A percentile compares a stretch with the other conserved stretches of the same genome.
Evolutionary conservation across 202 grass and related monocot species (phyloP).

Genomic region (Elaeis oleifera): DNA sequence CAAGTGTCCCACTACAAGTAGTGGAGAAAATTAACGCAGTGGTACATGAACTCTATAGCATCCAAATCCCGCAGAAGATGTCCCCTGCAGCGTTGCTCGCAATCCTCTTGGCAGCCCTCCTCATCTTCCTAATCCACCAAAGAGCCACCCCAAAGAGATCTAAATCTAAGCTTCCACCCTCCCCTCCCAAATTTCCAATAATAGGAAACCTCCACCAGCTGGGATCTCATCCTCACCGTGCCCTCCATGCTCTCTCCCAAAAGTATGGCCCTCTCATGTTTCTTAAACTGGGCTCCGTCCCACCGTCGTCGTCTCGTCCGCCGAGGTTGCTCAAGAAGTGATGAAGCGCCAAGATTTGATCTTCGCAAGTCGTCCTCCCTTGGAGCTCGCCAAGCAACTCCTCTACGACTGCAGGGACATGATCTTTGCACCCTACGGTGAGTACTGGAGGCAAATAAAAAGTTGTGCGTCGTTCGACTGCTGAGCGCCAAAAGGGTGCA

Average conservation of each 20-base stretch:
- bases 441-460: background rate
- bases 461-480: background rate
- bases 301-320: slow-evolving; percentile 2
- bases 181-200: slow-evolving; percentile 4
- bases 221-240: background rate
- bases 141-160: background rate
- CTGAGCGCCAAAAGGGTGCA: background rate
- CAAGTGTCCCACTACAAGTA: no score
- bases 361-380: slow-evolving; percentile 1
- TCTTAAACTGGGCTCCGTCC: background rate
- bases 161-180: background rate
- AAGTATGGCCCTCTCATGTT: slow-evolving; percentile 11
- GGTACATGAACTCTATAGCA: no score
- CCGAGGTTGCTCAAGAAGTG: background rate
- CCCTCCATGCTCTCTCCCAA: background rate
- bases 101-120: background rate
- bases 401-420: background rate
- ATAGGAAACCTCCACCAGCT: slow-evolving; percentile 14
- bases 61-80: no score
- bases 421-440: background rate
- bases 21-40: no score
- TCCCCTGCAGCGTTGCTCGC: no score
- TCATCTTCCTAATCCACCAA: background rate
- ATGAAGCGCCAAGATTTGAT: slow-evolving; percentile 1
- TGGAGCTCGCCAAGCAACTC: background rate